Evolutionary conservation across 345 rosid genomes (phyloP), one percentile per base, ranked within the genome.

Genomic region (Viola odorata): DNA sequence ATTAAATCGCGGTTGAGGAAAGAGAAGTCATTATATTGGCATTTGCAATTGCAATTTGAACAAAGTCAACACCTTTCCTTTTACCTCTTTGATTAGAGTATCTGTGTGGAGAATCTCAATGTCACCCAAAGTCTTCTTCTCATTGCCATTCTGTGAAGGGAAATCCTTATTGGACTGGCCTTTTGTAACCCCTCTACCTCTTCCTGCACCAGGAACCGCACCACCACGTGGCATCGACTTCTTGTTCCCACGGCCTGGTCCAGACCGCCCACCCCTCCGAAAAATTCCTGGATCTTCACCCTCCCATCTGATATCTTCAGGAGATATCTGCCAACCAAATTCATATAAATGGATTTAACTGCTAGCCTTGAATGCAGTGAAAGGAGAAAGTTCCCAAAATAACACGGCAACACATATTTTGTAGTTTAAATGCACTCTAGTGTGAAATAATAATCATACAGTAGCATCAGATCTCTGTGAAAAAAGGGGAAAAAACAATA

Each of bases 101-200:
- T 91, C 96, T 6, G 99, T 95, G 75, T 88, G 86, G 64, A 91
- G 92, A 61, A 95, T 83, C 79, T 91, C 96, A 38, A 95, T 88
- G 59, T 86, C 91, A 13, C 90, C 94, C 79, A 82, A 67, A 67
- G 80, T 80, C 83, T 88, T 95, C 78, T 81, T 91, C 60, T 84
- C 84, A 2, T 77, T 52, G 45, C 98, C 98, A 64, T 87, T 88
- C 66, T 86, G 94, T 44, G 79, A 79, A 38, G 82, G 84, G 61
- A 81, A 50, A 13, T 74, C 84, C 55, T 80, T 84, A 68, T 73
- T 84, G 50, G 83, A 47, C 40, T 71, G 85, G 65, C 75, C 73
- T 65, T 81, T 78, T 32, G 64, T 47, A 72, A 73, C 76, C 67
- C 95, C 97, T 80, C 91, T 85, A 68, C 95, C 97, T 73, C 92